phyloP scores from a whole-genome alignment of 1,284 basidiomycete species.

The Filobasidium uniguttulatum region DNA sequence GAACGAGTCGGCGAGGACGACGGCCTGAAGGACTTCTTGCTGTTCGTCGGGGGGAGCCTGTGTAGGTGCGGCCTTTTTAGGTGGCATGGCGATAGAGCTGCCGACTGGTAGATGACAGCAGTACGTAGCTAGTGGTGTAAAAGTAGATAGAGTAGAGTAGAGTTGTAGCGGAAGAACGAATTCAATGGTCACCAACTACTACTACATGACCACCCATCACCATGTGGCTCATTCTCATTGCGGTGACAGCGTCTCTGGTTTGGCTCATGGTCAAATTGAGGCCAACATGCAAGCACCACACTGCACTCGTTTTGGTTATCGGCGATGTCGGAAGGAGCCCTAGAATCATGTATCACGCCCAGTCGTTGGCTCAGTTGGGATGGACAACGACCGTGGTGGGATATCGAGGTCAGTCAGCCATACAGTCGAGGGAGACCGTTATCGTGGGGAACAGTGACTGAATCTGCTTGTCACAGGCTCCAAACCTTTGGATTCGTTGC shows the following conservation, averaged over 20 bases:
- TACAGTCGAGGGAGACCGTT: too few species aligned
- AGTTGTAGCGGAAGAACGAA: too few species aligned
- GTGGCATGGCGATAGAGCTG: neutral
- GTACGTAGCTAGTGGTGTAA: too few species aligned
- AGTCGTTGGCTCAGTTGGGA: slow-evolving; percentile 68
- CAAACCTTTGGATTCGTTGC: slow-evolving; percentile 53
- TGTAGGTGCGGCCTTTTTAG: neutral
- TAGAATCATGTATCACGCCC: slow-evolving; percentile 96
- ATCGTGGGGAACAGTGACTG: neutral
- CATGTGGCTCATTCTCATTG: too few species aligned
- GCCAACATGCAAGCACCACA: slow-evolving; percentile 18
- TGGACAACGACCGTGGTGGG: slow-evolving; percentile 76
- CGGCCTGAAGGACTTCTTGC: slow-evolving; percentile 73
- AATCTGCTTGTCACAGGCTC: slow-evolving; percentile 49
- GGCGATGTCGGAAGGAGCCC: slow-evolving; percentile 93
- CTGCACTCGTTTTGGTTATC: slow-evolving; percentile 77
- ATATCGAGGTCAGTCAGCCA: slow-evolving; percentile 52
- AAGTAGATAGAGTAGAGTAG: too few species aligned
- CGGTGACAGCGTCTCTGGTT: too few species aligned
- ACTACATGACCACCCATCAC: too few species aligned
- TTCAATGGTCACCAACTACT: too few species aligned
- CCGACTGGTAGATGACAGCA: too few species aligned
- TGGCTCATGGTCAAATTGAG: too few species aligned
- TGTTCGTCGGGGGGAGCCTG: slow-evolving; percentile 33
- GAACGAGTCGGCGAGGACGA: slow-evolving; percentile 88